Base-by-base conservation (phyloP, 164 flowering plant species). In the Chimonanthus praecox region DNA sequence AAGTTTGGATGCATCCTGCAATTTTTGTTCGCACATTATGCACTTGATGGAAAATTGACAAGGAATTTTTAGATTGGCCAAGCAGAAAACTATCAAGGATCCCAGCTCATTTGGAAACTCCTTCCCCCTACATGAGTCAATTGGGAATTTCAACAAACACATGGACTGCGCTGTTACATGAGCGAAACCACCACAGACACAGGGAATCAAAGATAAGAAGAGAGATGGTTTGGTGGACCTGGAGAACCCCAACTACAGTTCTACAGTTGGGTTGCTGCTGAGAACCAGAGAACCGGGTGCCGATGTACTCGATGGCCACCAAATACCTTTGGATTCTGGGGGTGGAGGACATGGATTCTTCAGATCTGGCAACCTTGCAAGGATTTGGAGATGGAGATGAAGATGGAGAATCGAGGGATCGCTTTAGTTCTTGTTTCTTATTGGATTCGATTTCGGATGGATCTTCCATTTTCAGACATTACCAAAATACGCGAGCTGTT, bases 221-320 rank as follows among this genome's bases (percentile, higher is more conserved):
- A 66, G 15, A n/a, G 58, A 50, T 48, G 18, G n/a, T 21, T 58
- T 16, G 33, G 4, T 11, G 15, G 54, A 90, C 99, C 97, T 92
- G 81, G 20, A 95, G 88, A 76, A 78, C 99, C 4, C 98, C 99
- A 69, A 87, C 86, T 11, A 92, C 97, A 2, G 99, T 95, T 77
- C 99, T 87, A 78, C 82, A 71, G 73, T 78, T 86, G 46, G 79
- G 81, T 79, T 95, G 99, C 80, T 90, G 74, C 81, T 95, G 99
- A 6, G 92, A 88, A 4, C 99, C 99, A 15, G 80, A 84, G 81
- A 95, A 95, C 0, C 91, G 87, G 71, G 95, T 89, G 3, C 99
- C 99, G 13, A 90, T 86, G 70, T 95, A 95, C 84, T 95, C 99
- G 9, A 95, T 54, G 1, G 97, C 98, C 1, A 95, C 71, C 81